Percentiles rank a stretch among this genome's conserved stretches.
Conservation (phyloP, 2,329 filamentous ascomycete genomes). For the Nannizzia gypsea region DNA sequence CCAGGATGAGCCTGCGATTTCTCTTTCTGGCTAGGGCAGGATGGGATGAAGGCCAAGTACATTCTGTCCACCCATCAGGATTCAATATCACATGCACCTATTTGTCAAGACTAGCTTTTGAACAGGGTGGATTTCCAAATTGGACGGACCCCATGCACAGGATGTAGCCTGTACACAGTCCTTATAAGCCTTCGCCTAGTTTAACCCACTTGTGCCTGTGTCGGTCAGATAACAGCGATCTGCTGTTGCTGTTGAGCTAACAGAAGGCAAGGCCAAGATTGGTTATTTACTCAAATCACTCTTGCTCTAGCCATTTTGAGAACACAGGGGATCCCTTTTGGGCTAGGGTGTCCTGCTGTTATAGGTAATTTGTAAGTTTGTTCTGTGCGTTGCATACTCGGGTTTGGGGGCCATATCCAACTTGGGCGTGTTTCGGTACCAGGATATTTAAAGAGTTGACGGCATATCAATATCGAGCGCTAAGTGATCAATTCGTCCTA, state of each 20-base stretch:
- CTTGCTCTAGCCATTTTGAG: background rate
- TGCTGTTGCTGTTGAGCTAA: no score
- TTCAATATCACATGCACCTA: background rate
- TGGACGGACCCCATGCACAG: background rate
- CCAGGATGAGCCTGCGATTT: background rate
- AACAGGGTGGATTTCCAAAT: background rate
- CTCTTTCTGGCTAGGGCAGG: background rate
- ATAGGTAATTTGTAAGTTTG: background rate
- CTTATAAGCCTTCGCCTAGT: background rate
- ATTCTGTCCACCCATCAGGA: background rate
- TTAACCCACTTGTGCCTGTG: background rate
- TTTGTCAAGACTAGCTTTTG: background rate
- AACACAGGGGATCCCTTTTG: background rate
- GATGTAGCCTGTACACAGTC: background rate
- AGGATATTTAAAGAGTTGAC: no score
- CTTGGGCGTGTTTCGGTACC: no score
- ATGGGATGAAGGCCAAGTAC: background rate
- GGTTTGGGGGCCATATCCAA: background rate
- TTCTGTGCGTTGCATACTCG: background rate
- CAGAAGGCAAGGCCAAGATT: no score
- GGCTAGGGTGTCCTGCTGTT: background rate
- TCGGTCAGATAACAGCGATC: background rate
- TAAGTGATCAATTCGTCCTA: no score
- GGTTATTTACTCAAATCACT: no score
- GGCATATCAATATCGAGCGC: no score